These are phyloP conservation scores for Phytophthora macrochlamydospora DNA, from an alignment of 352 stramenopile species.

Conservation along the genomic window DNA sequence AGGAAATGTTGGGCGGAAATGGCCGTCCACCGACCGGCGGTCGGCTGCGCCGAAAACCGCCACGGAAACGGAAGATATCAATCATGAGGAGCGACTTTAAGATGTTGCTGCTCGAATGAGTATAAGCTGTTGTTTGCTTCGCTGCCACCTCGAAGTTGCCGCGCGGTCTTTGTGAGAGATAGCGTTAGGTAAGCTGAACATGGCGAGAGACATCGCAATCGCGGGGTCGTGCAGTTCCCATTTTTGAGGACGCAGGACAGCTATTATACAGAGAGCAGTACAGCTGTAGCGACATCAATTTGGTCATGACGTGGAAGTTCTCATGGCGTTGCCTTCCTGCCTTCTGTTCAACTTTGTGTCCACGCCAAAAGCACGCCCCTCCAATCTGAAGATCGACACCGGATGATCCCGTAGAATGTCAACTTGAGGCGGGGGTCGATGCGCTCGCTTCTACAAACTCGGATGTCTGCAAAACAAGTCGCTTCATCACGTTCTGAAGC, in stretches of 20 bases:
- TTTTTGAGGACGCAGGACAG: conserved; percentile 1
- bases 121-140: conserved; percentile 23
- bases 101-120: not conserved
- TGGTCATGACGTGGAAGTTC: not conserved
- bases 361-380: not conserved
- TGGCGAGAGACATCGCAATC: conserved; percentile 7
- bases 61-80: conserved; percentile 3
- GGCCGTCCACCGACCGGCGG: conserved; percentile 4
- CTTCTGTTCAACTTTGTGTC: not conserved
- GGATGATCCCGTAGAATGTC: not conserved
- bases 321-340: not conserved
- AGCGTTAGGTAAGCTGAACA: conserved; percentile 23
- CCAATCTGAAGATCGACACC: not conserved
- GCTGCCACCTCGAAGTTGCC: conserved; percentile 3
- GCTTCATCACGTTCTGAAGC: not conserved
- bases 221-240: conserved; percentile 12
- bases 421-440: conserved; percentile 30
- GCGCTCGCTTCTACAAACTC: conserved; percentile 19
- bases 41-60: conserved; percentile 13
- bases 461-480: conserved; percentile 11
- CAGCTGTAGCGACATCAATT: too few species aligned
- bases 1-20: not conserved
- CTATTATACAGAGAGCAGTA: not conserved
- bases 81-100: conserved; percentile 4
- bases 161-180: conserved; percentile 10